Base-by-base conservation (phyloP, 257 asterid genomes). In the Solanum sejunctum region DNA sequence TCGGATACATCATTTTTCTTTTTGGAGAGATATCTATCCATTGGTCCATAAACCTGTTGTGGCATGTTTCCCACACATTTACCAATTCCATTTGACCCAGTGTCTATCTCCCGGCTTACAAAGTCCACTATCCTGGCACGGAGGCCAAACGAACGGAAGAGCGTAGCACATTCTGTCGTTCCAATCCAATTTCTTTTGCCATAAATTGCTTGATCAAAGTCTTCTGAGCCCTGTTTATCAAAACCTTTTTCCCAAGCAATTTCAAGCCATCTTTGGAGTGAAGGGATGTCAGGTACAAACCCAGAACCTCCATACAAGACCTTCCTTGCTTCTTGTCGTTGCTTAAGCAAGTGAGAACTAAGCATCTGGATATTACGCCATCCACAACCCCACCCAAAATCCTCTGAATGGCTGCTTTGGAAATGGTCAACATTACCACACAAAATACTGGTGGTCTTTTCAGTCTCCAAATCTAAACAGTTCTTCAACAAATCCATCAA, bases 341-440 rank as follows among this genome's bases (percentile, higher is more conserved):
- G 92, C 56, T 82, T 89, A 85, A 95, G 93, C 92, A 95, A 91
- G 88, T 95, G 92, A 36, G 99, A 96, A 87, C 96, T 91, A 77
- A 96, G 97, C 98, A 96, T 91, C 91, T 96, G 99, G 87, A 96
- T 95, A 88, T 96, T 96, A 66, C 97, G 97, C 99, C 99, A 95
- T 56, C 99, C 99, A 81, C 99, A 94, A 12, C 99, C 99, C 99
- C 99, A 96, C 57, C 97, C 98, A 10, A 49, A 88, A 83, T 93
- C 98, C 89, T 88, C 93, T 2, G 90, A 89, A 54, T 84, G 86
- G 26, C 66, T 85, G 86, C 97, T 88, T 88, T 93, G 92, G 86
- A 93, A 92, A 89, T 95, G 99, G 89, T 94, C 99, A 20, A 95
- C 89, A 66, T 89, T 90, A 83, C 95, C 97, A 56, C 91, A 93